Conservation (phyloP, 371 early-diverging fungal genomes). For the Lichtheimia hyalospora region DNA sequence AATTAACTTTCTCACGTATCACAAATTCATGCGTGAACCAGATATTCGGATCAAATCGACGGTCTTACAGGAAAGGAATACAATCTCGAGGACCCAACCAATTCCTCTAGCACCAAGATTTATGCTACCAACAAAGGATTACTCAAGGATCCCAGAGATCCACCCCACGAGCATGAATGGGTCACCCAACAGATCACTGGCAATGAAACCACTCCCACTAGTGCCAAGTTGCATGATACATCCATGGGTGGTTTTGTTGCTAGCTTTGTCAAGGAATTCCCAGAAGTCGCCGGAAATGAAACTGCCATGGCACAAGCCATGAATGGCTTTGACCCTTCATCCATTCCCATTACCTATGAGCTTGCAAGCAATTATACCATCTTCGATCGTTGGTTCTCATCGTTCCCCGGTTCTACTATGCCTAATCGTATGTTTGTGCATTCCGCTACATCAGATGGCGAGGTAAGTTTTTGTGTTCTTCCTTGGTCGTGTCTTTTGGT, state of each 20-base stretch:
- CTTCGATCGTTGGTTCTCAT: conserved; percentile 26
- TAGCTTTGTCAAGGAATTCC: conserved; percentile 15
- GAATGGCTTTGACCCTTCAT: conserved; percentile 24
- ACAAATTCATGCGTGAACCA: background rate
- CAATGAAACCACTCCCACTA: conserved; percentile 9
- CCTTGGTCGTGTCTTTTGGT: no score
- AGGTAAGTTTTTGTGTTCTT: background rate
- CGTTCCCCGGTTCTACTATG: conserved; percentile 33
- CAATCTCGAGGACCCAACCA: conserved; percentile 19
- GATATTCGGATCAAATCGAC: conserved; percentile 14
- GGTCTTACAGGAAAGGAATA: conserved; percentile 22
- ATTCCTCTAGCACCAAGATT: conserved; percentile 16
- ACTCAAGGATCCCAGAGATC: conserved; percentile 27
- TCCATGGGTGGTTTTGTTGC: conserved; percentile 31
- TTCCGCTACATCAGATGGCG: conserved; percentile 23
- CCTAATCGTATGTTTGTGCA: conserved; percentile 37
- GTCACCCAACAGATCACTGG: conserved; percentile 25
- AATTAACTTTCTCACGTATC: background rate
- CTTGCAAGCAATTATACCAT: conserved; percentile 29
- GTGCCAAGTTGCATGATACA: conserved; percentile 7
- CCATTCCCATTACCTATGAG: conserved; percentile 28
- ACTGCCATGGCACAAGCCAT: conserved; percentile 24
- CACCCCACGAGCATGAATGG: conserved; percentile 16
- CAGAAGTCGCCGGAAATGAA: conserved; percentile 12
- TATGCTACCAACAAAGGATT: conserved; percentile 21